These are phyloP conservation scores for Cystobasidium onofrii DNA, from an alignment of 768 basidiomycete genomes.

Conservation along the genomic window DNA sequence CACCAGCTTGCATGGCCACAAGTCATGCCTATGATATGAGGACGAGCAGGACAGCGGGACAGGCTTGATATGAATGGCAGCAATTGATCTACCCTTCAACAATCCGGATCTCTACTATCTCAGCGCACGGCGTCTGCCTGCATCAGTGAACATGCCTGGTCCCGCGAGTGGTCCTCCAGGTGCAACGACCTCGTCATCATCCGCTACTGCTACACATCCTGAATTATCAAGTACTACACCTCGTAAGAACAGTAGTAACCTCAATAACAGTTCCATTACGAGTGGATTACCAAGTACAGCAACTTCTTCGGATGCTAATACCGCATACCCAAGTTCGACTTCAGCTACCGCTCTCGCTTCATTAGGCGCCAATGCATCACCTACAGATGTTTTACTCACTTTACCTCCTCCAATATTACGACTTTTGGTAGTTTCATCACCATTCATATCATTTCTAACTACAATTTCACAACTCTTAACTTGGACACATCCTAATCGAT, in stretches of 20 bases:
- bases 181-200: conserved; percentile 5
- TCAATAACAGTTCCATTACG: neutral
- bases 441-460: conserved; percentile 34
- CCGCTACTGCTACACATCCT: conserved; percentile 2
- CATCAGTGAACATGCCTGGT: neutral
- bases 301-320: neutral
- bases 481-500: conserved; percentile 40
- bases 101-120: neutral
- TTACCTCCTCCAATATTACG: conserved; percentile 42
- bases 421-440: conserved; percentile 41
- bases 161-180: neutral
- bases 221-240: conserved; percentile 16
- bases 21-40: neutral
- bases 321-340: neutral
- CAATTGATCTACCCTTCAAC: conserved; percentile 24
- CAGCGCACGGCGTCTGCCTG: conserved; percentile 13
- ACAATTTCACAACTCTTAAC: conserved; percentile 38
- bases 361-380: conserved; percentile 21
- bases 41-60: neutral
- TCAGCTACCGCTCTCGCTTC: conserved; percentile 28
- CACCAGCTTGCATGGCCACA: neutral
- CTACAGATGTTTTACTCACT: conserved; percentile 40
- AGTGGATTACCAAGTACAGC: neutral
- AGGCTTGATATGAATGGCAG: conserved; percentile 28
- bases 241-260: neutral